phyloP scores from a whole-genome alignment of 768 basidiomycete genomes.

The Daedaleopsis sinensis region DNA sequence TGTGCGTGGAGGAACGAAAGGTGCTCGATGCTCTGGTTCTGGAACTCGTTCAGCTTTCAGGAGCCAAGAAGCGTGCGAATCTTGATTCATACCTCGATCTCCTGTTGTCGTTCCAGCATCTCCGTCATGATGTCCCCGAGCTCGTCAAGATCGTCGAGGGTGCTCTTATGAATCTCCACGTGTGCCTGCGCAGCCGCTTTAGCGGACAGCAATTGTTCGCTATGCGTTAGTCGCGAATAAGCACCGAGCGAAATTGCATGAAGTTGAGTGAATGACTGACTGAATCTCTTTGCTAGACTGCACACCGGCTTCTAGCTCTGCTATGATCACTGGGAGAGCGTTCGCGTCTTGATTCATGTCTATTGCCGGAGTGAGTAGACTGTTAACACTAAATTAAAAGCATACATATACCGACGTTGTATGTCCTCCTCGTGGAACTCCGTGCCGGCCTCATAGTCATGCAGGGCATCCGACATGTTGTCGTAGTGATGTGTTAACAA shows the following conservation, averaged over 20 bases:
- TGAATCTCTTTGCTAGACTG: conserved; percentile 54
- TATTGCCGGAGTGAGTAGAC: conserved; percentile 28
- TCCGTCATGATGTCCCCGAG: conserved; percentile 79
- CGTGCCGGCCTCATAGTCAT: conserved; percentile 71
- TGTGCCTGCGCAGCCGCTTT: conserved; percentile 49
- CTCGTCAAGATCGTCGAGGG: conserved; percentile 70
- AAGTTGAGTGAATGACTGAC: conserved; percentile 42
- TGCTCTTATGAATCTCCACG: conserved; percentile 50
- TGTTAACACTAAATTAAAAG: not conserved
- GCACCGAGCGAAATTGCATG: no score
- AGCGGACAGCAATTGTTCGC: conserved; percentile 51
- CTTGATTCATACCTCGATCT: conserved; percentile 59
- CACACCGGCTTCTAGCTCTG: conserved; percentile 66
- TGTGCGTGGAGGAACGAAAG: conserved; percentile 62
- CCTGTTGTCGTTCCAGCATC: conserved; percentile 71
- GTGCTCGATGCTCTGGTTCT: conserved; percentile 57
- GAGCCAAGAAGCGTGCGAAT: no score
- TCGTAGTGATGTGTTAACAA: conserved; percentile 75
- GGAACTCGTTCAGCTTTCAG: no score
- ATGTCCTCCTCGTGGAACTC: conserved; percentile 69
- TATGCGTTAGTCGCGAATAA: conserved; percentile 25
- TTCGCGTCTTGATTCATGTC: conserved; percentile 84
- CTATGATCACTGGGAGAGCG: conserved; percentile 74
- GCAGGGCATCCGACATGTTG: conserved; percentile 70
- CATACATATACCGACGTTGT: conserved; percentile 46